These are phyloP conservation scores for Cronartium quercuum DNA, from an alignment of 1,284 basidiomycete genomes.

Conservation along the genomic window DNA sequence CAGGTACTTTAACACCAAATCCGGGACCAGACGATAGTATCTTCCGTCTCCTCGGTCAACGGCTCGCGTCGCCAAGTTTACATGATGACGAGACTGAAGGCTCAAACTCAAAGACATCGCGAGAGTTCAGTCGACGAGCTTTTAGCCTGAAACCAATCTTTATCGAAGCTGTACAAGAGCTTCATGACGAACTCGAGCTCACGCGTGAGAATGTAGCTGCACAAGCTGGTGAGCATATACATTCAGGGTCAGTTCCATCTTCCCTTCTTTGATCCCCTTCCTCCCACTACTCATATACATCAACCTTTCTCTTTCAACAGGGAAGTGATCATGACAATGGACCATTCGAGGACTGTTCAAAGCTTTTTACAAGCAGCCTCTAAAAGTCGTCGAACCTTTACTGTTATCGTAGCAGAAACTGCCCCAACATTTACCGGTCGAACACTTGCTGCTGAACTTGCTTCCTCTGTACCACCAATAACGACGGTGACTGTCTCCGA, in stretches of 20 bases:
- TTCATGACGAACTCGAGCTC: slow-evolving; percentile 33
- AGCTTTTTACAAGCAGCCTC: slow-evolving; percentile 34
- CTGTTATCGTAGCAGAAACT: slow-evolving; percentile 35
- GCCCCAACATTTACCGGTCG: slow-evolving; percentile 20
- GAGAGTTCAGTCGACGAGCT: slow-evolving; percentile 17
- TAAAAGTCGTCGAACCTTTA: slow-evolving; percentile 25
- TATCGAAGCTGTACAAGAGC: slow-evolving; percentile 37
- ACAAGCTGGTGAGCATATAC: slow-evolving; percentile 35
- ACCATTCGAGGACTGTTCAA: slow-evolving; percentile 30
- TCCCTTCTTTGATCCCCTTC: background rate
- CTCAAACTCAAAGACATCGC: slow-evolving; percentile 1
- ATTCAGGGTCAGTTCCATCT: slow-evolving; percentile 31
- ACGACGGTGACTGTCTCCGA: slow-evolving; percentile 21
- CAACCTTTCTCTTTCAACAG: background rate
- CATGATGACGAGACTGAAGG: background rate
- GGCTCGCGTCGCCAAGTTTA: slow-evolving; percentile 1
- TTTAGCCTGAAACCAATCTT: slow-evolving; percentile 33
- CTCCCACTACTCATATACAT: background rate
- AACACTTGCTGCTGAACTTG: slow-evolving; percentile 4
- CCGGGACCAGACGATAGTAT: slow-evolving; percentile 16
- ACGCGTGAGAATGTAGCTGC: slow-evolving; percentile 23
- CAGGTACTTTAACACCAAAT: slow-evolving; percentile 3
- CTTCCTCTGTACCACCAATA: slow-evolving; percentile 9
- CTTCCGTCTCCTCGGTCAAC: slow-evolving; percentile 21
- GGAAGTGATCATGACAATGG: slow-evolving; percentile 36